Evolutionary conservation across 2,329 filamentous ascomycete genomes (phyloP).

Genomic region (Pseudofabraea citricarpa): DNA sequence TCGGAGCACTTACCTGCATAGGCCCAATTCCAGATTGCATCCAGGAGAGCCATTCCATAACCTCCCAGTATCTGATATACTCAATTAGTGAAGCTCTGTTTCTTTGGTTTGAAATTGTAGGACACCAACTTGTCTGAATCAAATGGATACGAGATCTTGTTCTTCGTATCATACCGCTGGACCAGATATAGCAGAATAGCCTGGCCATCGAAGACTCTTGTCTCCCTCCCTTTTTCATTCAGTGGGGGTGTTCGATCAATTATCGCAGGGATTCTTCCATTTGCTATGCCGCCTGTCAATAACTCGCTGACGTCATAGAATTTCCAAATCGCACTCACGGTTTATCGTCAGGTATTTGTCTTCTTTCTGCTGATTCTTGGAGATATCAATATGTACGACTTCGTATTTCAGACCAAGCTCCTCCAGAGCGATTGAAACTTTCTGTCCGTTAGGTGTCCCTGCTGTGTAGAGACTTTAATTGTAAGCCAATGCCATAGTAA

Average conservation of each 20-base stretch:
- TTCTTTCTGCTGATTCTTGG: constrained; percentile 70
- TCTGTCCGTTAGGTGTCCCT: not conserved
- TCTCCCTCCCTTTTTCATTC: constrained; percentile 24
- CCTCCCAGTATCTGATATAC: constrained; percentile 75
- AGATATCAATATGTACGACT: constrained; percentile 55
- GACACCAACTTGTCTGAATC: constrained; percentile 38
- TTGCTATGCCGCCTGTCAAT: constrained; percentile 51
- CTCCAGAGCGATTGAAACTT: constrained; percentile 1
- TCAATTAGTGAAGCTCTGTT: constrained; percentile 35
- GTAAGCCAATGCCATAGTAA: too few species aligned
- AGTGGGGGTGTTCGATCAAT: constrained; percentile 61
- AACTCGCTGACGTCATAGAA: constrained; percentile 45
- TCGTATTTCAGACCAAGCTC: constrained; percentile 1
- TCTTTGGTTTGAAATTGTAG: too few species aligned
- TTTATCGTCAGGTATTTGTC: constrained; percentile 66
- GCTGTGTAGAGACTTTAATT: not conserved
- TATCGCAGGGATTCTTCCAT: constrained; percentile 30
- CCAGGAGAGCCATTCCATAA: constrained; percentile 62
- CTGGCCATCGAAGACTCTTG: constrained; percentile 37
- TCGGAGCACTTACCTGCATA: constrained; percentile 46
- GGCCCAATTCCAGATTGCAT: constrained; percentile 70
- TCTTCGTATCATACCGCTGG: constrained; percentile 34
- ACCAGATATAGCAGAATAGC: constrained; percentile 41
- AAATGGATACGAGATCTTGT: constrained; percentile 33
- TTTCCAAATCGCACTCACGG: not conserved